Conservation (phyloP, 441 rosid species). For the Croton laevigatus region DNA sequence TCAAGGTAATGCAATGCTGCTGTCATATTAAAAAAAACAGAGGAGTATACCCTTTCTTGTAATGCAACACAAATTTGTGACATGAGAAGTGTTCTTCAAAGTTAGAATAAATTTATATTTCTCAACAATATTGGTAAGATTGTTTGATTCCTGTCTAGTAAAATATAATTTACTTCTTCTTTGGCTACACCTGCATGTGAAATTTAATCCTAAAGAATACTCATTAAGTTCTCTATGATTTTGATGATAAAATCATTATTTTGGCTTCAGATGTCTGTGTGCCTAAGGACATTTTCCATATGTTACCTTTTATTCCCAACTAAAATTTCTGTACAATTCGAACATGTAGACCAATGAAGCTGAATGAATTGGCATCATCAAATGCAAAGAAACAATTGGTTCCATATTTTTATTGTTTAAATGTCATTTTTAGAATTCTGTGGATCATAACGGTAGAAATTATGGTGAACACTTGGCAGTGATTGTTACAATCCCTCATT, state of each 20-base stretch:
- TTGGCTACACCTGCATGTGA: not conserved
- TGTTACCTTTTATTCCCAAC: not conserved
- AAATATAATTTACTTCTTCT: not conserved
- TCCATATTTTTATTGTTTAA: not conserved
- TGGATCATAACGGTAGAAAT: not conserved
- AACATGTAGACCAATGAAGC: slow-evolving; percentile 5
- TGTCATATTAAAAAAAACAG: not conserved
- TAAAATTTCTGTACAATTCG: not conserved
- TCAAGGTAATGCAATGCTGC: slow-evolving; percentile 50
- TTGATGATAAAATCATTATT: not conserved
- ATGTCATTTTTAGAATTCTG: not conserved
- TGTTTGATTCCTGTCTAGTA: not conserved
- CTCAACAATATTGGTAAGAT: not conserved
- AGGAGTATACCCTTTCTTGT: not conserved
- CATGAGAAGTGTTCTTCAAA: not conserved
- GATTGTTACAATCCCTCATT: not conserved
- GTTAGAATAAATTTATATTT: not conserved
- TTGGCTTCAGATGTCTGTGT: not conserved
- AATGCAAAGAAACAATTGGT: not conserved
- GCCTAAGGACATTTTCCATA: not conserved
- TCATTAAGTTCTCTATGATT: not conserved
- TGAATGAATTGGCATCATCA: not conserved
- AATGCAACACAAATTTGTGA: not conserved
- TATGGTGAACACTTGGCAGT: not conserved
- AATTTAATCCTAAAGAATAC: too few species aligned